A percentile compares a stretch with the other conserved stretches of the same genome.
Evolutionary conservation across 768 basidiomycete species (phyloP).

Genomic region (Termitomyces sp.): DNA sequence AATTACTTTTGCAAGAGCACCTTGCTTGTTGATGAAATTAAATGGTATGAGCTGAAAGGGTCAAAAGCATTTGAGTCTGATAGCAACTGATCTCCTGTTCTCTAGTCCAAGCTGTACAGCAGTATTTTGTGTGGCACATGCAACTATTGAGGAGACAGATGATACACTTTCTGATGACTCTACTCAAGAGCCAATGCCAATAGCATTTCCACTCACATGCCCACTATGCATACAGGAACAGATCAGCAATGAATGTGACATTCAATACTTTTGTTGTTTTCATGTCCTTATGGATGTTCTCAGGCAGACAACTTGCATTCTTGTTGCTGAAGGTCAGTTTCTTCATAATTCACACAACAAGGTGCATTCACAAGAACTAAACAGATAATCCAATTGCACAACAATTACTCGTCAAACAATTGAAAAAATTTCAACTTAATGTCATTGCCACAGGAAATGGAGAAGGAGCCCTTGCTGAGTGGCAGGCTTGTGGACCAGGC

Average conservation of each 20-base stretch:
- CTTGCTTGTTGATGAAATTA: too few species aligned
- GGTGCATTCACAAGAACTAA: background rate
- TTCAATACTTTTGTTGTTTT: constrained; percentile 1
- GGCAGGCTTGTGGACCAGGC: too few species aligned
- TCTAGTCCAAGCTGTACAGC: too few species aligned
- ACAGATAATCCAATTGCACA: constrained; percentile 64
- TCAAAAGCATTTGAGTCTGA: too few species aligned
- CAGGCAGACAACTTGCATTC: background rate
- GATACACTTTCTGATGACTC: background rate
- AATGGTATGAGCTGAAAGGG: too few species aligned
- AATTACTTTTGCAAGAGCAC: too few species aligned
- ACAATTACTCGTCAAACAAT: constrained; percentile 66
- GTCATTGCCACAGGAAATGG: constrained; percentile 60
- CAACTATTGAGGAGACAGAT: too few species aligned
- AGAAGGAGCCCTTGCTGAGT: too few species aligned
- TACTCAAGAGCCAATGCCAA: background rate
- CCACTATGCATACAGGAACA: background rate
- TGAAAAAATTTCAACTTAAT: constrained; percentile 55
- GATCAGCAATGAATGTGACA: background rate
- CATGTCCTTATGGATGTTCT: constrained; percentile 1
- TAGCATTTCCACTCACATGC: background rate
- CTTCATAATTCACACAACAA: too few species aligned
- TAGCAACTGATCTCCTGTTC: too few species aligned
- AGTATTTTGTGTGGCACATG: too few species aligned
- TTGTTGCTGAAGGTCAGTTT: constrained; percentile 2